A percentile compares a stretch with the other conserved stretches of the same genome.
Conservation (phyloP, 1,284 basidiomycete genomes). For the Fomes fomentarius region DNA sequence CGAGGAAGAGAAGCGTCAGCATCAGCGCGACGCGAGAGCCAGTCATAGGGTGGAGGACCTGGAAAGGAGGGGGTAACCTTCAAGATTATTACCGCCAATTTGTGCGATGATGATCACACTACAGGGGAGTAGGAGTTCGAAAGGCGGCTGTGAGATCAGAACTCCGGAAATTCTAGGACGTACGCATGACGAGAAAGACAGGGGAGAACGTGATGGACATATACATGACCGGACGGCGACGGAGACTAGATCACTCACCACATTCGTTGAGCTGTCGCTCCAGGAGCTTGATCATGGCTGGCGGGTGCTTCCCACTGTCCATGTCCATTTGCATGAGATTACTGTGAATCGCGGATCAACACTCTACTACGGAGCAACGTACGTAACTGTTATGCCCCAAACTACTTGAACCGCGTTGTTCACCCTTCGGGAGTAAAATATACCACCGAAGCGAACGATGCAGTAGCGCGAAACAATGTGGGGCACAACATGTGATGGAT, state of each 20-base stretch:
- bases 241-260: constrained; percentile 61
- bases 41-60: constrained; percentile 21
- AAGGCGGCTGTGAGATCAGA: constrained; percentile 20
- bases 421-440: constrained; percentile 1
- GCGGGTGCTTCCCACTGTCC: constrained; percentile 83
- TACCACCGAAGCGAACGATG: background rate
- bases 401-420: constrained; percentile 1
- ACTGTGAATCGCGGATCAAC: constrained; percentile 20
- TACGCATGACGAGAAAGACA: constrained; percentile 12
- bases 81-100: constrained; percentile 10
- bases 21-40: background rate
- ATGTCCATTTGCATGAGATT: constrained; percentile 83
- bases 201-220: background rate
- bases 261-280: constrained; percentile 92
- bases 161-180: constrained; percentile 14
- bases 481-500: background rate
- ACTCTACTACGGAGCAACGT: background rate
- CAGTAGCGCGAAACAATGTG: constrained; percentile 1
- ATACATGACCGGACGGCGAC: background rate
- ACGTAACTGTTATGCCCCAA: constrained; percentile 2
- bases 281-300: constrained; percentile 88
- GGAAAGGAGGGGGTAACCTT: constrained; percentile 16
- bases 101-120: constrained; percentile 8
- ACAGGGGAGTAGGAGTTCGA: constrained; percentile 4
- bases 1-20: constrained; percentile 6